Base-by-base conservation (phyloP, 73 alveolate genomes). In the Paraurostyla sp. region DNA sequence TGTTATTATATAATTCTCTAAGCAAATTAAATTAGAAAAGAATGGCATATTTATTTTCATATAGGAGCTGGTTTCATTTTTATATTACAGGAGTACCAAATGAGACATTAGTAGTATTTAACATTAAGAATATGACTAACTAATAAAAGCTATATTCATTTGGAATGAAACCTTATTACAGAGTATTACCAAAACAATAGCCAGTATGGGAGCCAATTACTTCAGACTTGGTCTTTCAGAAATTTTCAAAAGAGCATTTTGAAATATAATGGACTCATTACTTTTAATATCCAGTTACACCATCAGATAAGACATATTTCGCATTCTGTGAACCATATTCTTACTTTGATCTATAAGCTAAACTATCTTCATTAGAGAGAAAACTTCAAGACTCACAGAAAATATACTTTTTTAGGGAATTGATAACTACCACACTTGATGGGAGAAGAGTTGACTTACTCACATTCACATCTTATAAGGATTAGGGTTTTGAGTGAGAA, bases 51-150 rank as follows among this genome's bases (percentile, higher is more conserved):
- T n/a, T n/a, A n/a, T n/a, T n/a, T n/a, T n/a, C n/a, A 58, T 30
- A 22, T 59, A 63, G 92, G 50, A 86, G 97, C 43, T 94, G 98
- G 98, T 95, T 95, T 84, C 94, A 95, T 71, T 95, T 95, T 69
- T 85, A 86, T 3, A 96, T 95, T 2, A 42, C 43, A 0, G 97
- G 94, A 4, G 92, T 83, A 0, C 56, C 82, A 30, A 57, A 42
- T n/a, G 96, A 91, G 50, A 89, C 85, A 15, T 69, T 68, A 0
- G 40, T 92, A 29, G 48, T 91, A 1, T 90, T 95, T 62, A 85
- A 42, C 6, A 86, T 95, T 22, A 58, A 80, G 57, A 88, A 92
- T 52, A 86, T 95, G 97, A 88, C 89, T 56, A 46, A 56, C 35
- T 85, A 91, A 62, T 76, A 52, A 3, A 60, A 59, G 63, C 76